Evolutionary conservation across 306 rosid genomes (phyloP), one percentile per base, ranked within the genome.

Genomic region (Malus sylvestris): DNA sequence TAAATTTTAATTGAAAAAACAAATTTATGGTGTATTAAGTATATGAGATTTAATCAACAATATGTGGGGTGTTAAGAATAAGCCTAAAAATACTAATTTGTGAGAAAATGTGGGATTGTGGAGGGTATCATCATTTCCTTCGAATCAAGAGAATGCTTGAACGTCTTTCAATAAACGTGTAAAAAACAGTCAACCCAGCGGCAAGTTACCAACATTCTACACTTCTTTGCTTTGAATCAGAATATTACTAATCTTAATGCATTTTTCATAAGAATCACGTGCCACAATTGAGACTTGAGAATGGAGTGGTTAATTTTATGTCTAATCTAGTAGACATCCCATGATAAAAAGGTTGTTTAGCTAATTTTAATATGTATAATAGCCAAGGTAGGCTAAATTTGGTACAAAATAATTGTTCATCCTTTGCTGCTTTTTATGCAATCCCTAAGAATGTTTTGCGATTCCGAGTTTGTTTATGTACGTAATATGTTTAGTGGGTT

Each of bases 241-340:
- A 13, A 32, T 10, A 19, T 19, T 15, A 64, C 19, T 70, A 35
- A 52, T 27, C 20, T 13, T 16, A 33, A 20, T 55, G 32, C 20
- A 30, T 23, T 13, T 14, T 25, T 68, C 82, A 74, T 14, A 42
- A 42, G 69, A 78, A 69, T 11, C 82, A 78, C 70, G 80, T 68
- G 82, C 70, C 62, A 7, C 22, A 73, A 53, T 67, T 29, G 33
- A 61, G 23, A 59, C 4, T 67, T 29, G 33, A 61, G 23, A 59
- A 4, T 55, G 55, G 22, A 1, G 40, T 35, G 9, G 15, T 8
- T 44, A 11, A 40, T 29, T 12, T 8, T 20, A 38, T 14, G 11
- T n/a, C 13, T 52, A 10, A 72, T 38, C 46, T 55, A 38, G 68
- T 11, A 51, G 38, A 19, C 58, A 51, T 55, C 20, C 76, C 76